A percentile compares a stretch with the other conserved stretches of the same genome.
Conservation (phyloP, 345 rosid genomes). For the Populus ilicifolia region DNA sequence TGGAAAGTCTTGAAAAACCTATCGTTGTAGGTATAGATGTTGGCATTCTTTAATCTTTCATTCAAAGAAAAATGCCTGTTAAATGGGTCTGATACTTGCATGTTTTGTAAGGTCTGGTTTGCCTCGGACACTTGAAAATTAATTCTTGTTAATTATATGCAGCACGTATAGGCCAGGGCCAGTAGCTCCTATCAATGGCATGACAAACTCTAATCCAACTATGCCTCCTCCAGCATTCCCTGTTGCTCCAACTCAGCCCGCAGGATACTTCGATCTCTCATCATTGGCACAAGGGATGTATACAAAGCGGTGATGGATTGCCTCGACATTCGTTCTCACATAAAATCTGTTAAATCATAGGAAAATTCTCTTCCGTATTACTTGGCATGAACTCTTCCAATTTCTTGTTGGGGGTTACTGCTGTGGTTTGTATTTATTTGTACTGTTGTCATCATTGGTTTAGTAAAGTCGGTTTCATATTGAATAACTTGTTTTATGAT, state of each 20-base stretch:
- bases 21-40: no score
- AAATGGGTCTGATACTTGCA: not conserved
- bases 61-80: not conserved
- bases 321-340: no score
- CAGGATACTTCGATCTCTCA: no score
- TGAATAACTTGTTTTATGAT: no score
- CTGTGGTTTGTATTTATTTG: no score
- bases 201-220: slow-evolving; percentile 5
- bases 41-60: not conserved
- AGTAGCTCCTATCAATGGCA: slow-evolving; percentile 28
- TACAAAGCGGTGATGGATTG: slow-evolving; percentile 26
- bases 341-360: not conserved
- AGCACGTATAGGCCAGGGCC: slow-evolving; percentile 28
- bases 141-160: slow-evolving; percentile 1
- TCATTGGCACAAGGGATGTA: slow-evolving; percentile 44
- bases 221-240: no score
- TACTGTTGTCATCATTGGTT: no score
- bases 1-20: not conserved
- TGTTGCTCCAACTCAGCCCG: no score
- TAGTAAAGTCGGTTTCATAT: no score
- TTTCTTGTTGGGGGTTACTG: no score
- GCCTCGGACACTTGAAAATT: not conserved
- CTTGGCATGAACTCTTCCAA: not conserved
- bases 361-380: not conserved
- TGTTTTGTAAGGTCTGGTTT: not conserved